Base-by-base conservation (phyloP, 2,329 filamentous ascomycete genomes). In the Penicillium glabrum region DNA sequence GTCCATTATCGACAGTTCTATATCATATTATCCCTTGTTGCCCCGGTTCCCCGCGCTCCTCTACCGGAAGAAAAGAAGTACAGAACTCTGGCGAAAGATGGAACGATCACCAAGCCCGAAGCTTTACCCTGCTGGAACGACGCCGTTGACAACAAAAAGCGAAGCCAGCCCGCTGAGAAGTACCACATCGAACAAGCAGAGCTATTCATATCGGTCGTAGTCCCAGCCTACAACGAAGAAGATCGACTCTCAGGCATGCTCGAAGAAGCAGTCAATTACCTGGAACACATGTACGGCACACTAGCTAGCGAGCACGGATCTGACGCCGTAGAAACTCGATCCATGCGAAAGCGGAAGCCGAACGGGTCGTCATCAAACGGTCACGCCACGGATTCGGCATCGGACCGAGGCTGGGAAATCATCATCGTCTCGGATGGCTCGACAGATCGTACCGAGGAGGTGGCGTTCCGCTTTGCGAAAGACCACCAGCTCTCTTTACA, bases 171-270 rank as follows among this genome's bases (percentile, higher is more conserved):
- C n/a, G 66, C 69, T 64, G 63, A 60, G 45, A 58, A 67, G 66
- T 66, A 76, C 61, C 70, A 74, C 21, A 89, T 96, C 53, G 89
- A 92, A 61, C 82, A 87, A 2, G 84, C 92, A 14, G 87, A 93
- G 60, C 77, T 97, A n/a, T 89, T 89, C 71, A 86, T 99, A 80
- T 95, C 90, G 53, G 87, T 98, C 8, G 91, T 99, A 0, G 88
- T 99, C 44, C 95, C 95, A 0, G 95, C 95, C 10, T 99, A 92
- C 82, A 99, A 99, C 66, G 95, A 99, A 71, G 89, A 93, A 72
- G 83, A 89, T 57, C 87, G 95, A 29, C 82, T 99, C 46, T 82
- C 86, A 13, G 89, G 88, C 11, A 96, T 96, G 77, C 82, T 99
- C 13, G 88, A 96, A 69, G 95, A 99, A 75, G 92, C 95, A 1